A percentile compares a stretch with the other conserved stretches of the same genome.
Conservation (phyloP, 1,284 basidiomycete species). For the Ustanciosporium gigantosporum region DNA sequence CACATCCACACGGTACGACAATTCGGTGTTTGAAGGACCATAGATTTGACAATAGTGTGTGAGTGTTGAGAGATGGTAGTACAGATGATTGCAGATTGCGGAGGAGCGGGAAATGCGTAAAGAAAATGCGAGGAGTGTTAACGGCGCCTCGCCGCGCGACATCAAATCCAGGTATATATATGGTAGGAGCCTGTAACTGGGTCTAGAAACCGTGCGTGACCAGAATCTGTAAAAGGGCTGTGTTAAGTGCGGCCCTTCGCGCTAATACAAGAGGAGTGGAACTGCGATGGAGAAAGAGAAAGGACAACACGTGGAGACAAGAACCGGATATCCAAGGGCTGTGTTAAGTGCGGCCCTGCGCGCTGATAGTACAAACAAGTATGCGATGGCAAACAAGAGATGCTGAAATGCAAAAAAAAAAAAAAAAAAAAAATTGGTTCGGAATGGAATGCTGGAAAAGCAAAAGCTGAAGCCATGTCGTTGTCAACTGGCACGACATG, state of each 20-base stretch:
- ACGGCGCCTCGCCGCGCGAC: slow-evolving; percentile 41
- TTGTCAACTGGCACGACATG: too few species aligned
- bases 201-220: too few species aligned
- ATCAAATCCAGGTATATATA: slow-evolving; percentile 39
- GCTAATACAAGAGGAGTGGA: neutral
- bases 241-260: slow-evolving; percentile 37
- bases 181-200: too few species aligned
- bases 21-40: too few species aligned
- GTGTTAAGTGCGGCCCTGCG: slow-evolving; percentile 38
- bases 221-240: slow-evolving; percentile 27
- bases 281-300: neutral
- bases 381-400: slow-evolving; percentile 1
- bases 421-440: too few species aligned
- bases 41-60: slow-evolving; percentile 20
- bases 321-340: too few species aligned
- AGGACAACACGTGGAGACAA: too few species aligned
- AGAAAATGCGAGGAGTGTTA: slow-evolving; percentile 42
- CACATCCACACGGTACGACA: too few species aligned
- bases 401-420: slow-evolving; percentile 5
- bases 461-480: too few species aligned
- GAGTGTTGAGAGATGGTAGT: neutral
- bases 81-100: neutral
- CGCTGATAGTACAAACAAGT: slow-evolving; percentile 27
- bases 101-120: slow-evolving; percentile 1
- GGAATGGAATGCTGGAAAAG: too few species aligned